Conservation (phyloP, 169 alveolate genomes). For the Babesia caballi region DNA sequence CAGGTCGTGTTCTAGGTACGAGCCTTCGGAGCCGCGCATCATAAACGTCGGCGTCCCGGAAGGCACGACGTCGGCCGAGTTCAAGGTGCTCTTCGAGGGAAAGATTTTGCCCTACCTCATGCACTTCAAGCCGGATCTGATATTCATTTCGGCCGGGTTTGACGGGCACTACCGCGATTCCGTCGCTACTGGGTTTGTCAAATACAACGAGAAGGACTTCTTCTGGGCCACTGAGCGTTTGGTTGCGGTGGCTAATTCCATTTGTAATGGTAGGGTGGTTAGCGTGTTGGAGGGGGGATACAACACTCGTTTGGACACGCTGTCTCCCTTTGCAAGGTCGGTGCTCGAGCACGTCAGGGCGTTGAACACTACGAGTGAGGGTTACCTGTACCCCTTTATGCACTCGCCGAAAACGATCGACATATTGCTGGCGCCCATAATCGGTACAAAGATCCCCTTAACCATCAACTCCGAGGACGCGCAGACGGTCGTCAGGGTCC, state of each 20-base stretch:
- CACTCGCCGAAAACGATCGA: conserved; percentile 19
- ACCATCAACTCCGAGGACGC: background rate
- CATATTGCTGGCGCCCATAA: conserved; percentile 42
- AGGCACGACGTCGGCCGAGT: conserved; percentile 76
- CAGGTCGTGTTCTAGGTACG: conserved; percentile 26
- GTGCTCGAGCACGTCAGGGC: conserved; percentile 90
- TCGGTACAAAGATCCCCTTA: background rate
- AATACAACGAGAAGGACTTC: conserved; percentile 90
- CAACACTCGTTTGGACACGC: conserved; percentile 87
- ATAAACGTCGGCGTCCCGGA: conserved; percentile 82
- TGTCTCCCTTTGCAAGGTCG: conserved; percentile 91
- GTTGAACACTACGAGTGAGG: conserved; percentile 38
- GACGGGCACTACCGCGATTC: conserved; percentile 95
- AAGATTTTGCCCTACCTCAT: conserved; percentile 86
- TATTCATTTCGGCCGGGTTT: conserved; percentile 96
- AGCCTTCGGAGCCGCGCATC: conserved; percentile 71
- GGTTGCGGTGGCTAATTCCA: conserved; percentile 88
- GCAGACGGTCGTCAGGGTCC: background rate
- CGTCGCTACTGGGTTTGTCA: conserved; percentile 86
- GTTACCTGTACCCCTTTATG: conserved; percentile 40
- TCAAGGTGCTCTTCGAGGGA: conserved; percentile 77
- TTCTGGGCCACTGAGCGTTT: conserved; percentile 92
- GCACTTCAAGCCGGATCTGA: conserved; percentile 91
- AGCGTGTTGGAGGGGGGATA: conserved; percentile 99
- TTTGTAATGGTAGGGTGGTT: conserved; percentile 91